Percentiles rank a stretch among this genome's conserved stretches.
These are phyloP conservation scores for Triticum turgidum DNA, from an alignment of 176 grass and related monocot species.

Conservation along the genomic window DNA sequence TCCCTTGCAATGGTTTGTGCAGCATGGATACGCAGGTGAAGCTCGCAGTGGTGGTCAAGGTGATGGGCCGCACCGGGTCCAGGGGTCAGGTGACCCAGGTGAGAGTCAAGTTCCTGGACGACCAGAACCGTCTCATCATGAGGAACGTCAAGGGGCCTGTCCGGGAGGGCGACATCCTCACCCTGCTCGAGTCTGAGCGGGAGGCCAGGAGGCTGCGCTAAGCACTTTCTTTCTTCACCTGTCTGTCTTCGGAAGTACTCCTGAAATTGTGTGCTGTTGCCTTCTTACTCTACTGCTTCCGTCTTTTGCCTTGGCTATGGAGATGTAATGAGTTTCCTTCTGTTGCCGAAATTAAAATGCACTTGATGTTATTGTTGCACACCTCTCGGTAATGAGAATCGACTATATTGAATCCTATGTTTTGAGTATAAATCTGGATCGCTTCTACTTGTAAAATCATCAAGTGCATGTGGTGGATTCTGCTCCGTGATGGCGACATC, in stretches of 20 bases:
- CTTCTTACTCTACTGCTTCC: not conserved
- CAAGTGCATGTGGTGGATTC: too few relatives aligned
- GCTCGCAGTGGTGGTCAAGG: constrained; percentile 81
- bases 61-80: constrained; percentile 72
- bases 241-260: not conserved
- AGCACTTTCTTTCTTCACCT: not conserved
- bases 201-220: constrained; percentile 80
- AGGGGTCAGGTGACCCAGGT: constrained; percentile 87
- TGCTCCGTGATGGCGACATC: too few relatives aligned
- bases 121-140: constrained; percentile 93
- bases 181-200: constrained; percentile 78
- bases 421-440: too few relatives aligned
- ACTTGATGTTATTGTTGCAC: not conserved
- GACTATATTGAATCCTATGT: too few relatives aligned
- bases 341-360: not conserved
- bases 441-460: too few relatives aligned
- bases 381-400: too few relatives aligned
- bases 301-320: not conserved
- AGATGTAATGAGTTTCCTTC: not conserved
- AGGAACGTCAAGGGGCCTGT: constrained; percentile 75
- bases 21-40: constrained; percentile 81
- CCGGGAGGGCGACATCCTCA: constrained; percentile 75
- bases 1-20: not conserved
- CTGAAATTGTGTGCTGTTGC: not conserved
- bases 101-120: constrained; percentile 84